Base-by-base conservation (phyloP, 2,329 filamentous ascomycete genomes). In the Tolypocladium tropicale region DNA sequence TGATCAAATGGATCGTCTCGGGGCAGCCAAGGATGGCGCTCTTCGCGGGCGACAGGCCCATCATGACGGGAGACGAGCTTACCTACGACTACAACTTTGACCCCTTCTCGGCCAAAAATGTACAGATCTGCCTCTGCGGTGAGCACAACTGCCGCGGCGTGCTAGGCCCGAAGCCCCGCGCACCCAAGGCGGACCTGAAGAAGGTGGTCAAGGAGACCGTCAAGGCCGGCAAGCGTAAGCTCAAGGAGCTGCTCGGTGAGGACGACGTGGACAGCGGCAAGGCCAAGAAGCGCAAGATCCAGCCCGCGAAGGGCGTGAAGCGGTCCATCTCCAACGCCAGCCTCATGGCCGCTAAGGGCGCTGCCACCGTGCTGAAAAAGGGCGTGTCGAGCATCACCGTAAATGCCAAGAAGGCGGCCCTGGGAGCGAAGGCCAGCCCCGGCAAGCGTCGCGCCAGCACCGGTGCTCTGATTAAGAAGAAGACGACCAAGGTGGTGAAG, bases 1-100 rank as follows among this genome's bases (percentile, higher is more conserved):
- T 99, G 92, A 90, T 95, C 66, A 97, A 96, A 71, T 96, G 91
- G 90, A 93, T 92, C 59, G 94, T 99, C 55, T 86, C 86, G 52
- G 92, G 92, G 32, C 91, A 95, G 70, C 93, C 93, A 46, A 85
- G 94, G 56, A 97, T 99, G 90, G 94, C 92, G 18, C 82, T 99
- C 1, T 99, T 99, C 69, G 94, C 94, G 14, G 93, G 93, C 34
- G 88, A 95, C 63, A 78, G 80, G 52, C 90, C 90, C 16, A 93
- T 99, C 68, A 89, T 89, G 84, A 96, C 92, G 12, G 94, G 94
- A 28, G 91, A 97, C 60, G 94, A 99, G 72, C 77, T 99, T 59
- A 97, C 92, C 0, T 99, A 99, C 69, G 94, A 99, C 77, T 86
- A 86, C 75, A 86, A 86, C 68, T 86, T 86, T 65, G 83, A 86